Evolutionary conservation across 2,329 filamentous ascomycete genomes (phyloP).

Genomic region (Phyllachora maydis): DNA sequence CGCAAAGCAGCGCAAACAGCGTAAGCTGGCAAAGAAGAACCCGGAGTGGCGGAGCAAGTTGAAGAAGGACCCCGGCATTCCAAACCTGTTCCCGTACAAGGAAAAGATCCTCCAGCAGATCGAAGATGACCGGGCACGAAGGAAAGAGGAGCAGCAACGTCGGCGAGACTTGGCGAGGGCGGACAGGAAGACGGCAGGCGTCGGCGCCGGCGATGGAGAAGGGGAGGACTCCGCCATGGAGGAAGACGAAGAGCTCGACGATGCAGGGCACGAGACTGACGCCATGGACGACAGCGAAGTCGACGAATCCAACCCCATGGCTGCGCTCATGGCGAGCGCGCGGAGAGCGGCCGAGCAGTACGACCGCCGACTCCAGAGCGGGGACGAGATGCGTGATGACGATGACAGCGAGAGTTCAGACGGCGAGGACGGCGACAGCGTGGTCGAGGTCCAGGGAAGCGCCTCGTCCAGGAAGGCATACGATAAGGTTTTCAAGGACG

Average conservation of each 20-base stretch:
- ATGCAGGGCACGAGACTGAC: conserved; percentile 24
- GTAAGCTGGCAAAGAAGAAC: conserved; percentile 86
- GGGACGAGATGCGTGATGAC: conserved; percentile 28
- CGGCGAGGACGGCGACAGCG: conserved; percentile 31
- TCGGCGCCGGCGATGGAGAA: conserved; percentile 35
- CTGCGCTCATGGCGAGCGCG: conserved; percentile 72
- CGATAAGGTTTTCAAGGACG: conserved; percentile 90
- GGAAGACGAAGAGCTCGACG: conserved; percentile 29
- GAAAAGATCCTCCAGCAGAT: conserved; percentile 88
- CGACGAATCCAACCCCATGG: conserved; percentile 70
- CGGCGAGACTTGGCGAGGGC: conserved; percentile 54
- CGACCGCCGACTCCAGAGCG: conserved; percentile 40
- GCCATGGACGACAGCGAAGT: conserved; percentile 30
- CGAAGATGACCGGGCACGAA: conserved; percentile 65
- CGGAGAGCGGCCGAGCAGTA: conserved; percentile 58
- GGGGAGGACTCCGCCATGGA: conserved; percentile 20
- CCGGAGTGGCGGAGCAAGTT: conserved; percentile 88
- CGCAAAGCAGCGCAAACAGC: conserved; percentile 77
- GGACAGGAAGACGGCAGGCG: too few relatives aligned
- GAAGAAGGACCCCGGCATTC: conserved; percentile 96
- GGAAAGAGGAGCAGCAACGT: conserved; percentile 57
- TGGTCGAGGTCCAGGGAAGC: conserved; percentile 25
- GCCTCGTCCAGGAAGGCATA: conserved; percentile 64
- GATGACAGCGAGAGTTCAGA: conserved; percentile 39
- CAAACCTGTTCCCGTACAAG: conserved; percentile 95